phyloP scores from a whole-genome alignment of 495 filamentous ascomycete species.

The Aspergillus campestris region DNA sequence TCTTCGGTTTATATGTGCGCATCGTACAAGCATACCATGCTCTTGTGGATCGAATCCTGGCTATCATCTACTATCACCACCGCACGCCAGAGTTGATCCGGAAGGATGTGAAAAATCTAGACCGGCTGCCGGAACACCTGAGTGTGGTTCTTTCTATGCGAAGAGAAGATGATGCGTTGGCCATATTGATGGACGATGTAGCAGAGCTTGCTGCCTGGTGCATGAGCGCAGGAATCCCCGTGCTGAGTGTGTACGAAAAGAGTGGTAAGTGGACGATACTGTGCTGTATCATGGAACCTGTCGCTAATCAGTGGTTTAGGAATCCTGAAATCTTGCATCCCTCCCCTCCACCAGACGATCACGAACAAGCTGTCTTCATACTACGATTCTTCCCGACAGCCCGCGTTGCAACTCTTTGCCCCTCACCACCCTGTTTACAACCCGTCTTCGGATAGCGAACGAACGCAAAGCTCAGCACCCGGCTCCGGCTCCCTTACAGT shows the following conservation, averaged over 20 bases:
- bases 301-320: slow-evolving; percentile 39
- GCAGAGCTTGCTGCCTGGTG: slow-evolving; percentile 89
- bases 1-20: slow-evolving; percentile 83
- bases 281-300: too few species aligned
- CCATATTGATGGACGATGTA: slow-evolving; percentile 79
- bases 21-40: slow-evolving; percentile 70
- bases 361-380: slow-evolving; percentile 69
- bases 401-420: slow-evolving; percentile 61
- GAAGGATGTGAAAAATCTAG: slow-evolving; percentile 70
- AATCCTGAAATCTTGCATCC: slow-evolving; percentile 75
- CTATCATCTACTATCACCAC: slow-evolving; percentile 86
- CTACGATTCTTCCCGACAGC: slow-evolving; percentile 61
- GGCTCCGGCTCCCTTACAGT: slow-evolving; percentile 53
- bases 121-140: slow-evolving; percentile 69
- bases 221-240: slow-evolving; percentile 73
- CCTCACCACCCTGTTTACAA: slow-evolving; percentile 52
- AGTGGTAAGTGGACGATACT: slow-evolving; percentile 53
- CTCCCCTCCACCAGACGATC: slow-evolving; percentile 64
- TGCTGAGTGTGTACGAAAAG: slow-evolving; percentile 83
- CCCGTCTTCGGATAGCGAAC: slow-evolving; percentile 1
- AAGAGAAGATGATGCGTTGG: slow-evolving; percentile 61
- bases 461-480: slow-evolving; percentile 1
- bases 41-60: slow-evolving; percentile 62
- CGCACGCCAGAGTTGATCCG: slow-evolving; percentile 84
- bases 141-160: slow-evolving; percentile 77